Percentiles rank a stretch among this genome's conserved stretches.
phyloP scores from a whole-genome alignment of 495 filamentous ascomycete species.

The Penicillium alfredii region DNA sequence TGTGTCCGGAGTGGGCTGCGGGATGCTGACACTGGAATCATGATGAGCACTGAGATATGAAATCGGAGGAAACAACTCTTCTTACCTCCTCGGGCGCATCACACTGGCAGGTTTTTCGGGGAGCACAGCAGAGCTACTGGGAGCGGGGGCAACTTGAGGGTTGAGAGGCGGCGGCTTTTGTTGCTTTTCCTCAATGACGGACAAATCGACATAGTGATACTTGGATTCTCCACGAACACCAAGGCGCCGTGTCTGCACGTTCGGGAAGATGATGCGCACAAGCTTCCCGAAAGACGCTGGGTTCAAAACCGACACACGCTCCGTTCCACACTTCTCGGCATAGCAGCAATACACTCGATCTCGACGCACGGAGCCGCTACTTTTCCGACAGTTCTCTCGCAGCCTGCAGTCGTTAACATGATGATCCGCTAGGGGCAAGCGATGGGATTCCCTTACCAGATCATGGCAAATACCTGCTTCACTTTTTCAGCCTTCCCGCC shows the following conservation, averaged over 20 bases:
- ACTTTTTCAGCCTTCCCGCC: slow-evolving; percentile 78
- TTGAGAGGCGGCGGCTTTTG: slow-evolving; percentile 28
- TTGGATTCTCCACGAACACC: slow-evolving; percentile 96
- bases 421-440: too few species aligned
- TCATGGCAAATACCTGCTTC: slow-evolving; percentile 95
- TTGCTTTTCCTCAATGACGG: slow-evolving; percentile 52
- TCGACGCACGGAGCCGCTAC: slow-evolving; percentile 78
- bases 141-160: slow-evolving; percentile 20
- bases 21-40: slow-evolving; percentile 31
- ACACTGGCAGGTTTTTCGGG: slow-evolving; percentile 23
- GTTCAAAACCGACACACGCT: slow-evolving; percentile 88
- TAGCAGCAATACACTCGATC: slow-evolving; percentile 93
- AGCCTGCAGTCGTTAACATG: too few species aligned
- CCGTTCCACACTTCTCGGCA: slow-evolving; percentile 80
- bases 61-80: too few species aligned
- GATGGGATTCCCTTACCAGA: slow-evolving; percentile 68
- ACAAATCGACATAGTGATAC: slow-evolving; percentile 93
- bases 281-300: slow-evolving; percentile 97
- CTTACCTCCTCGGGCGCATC: slow-evolving; percentile 35
- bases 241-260: slow-evolving; percentile 82
- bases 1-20: slow-evolving; percentile 55
- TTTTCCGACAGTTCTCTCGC: slow-evolving; percentile 70
- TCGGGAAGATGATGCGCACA: slow-evolving; percentile 91
- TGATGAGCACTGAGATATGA: slow-evolving; percentile 3
- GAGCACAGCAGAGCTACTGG: slow-evolving; percentile 11